Base-by-base conservation (phyloP, 768 basidiomycete genomes). In the Xerocomus brunneocitrinus region DNA sequence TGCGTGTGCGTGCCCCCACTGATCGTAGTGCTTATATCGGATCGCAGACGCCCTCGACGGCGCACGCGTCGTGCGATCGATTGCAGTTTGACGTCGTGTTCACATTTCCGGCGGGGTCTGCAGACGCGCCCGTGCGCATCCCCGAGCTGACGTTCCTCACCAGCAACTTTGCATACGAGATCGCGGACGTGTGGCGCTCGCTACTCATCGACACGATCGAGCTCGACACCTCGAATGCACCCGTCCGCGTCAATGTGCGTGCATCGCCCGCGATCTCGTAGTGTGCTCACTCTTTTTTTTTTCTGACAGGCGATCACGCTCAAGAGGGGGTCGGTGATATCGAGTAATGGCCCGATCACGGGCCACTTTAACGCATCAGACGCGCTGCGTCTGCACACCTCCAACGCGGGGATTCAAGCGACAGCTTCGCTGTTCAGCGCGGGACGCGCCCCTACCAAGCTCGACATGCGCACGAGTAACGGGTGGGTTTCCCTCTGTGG, bases 291-390 rank as follows among this genome's bases (percentile, higher is more conserved):
- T 5, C 0, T 30, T 14, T 9, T 30, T 27, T 6, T 27, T 27
- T 27, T 27, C 5, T 3, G 27, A 27, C 5, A 27, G 27, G 27
- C 27, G 27, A 27, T 27, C 27, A 27, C 27, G 5, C 3, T 27
- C 27, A 27, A 27, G 27, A 27, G 27, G 27, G 3, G 27, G 27
- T 3, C 5, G 27, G 27, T 27, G 27, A 27, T 6, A 27, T 64
- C 76, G 27, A 62, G 54, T 8, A 75, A 79, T 24, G 66, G 64
- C 2, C 44, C 57, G 0, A 75, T 79, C 53, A 24, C 16, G 3
- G 77, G 78, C 22, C 63, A 65, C n/a, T 74, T 74, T 58, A 74
- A 68, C 52, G 53, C 68, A 0, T 65, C 69, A 0, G 39, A 58
- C 3, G 39, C 55, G 0, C 52, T 79, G 5, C 46, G 49, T 1